These are phyloP conservation scores for Calendula officinalis DNA, from an alignment of 129 eudicot genomes.

Conservation along the genomic window DNA sequence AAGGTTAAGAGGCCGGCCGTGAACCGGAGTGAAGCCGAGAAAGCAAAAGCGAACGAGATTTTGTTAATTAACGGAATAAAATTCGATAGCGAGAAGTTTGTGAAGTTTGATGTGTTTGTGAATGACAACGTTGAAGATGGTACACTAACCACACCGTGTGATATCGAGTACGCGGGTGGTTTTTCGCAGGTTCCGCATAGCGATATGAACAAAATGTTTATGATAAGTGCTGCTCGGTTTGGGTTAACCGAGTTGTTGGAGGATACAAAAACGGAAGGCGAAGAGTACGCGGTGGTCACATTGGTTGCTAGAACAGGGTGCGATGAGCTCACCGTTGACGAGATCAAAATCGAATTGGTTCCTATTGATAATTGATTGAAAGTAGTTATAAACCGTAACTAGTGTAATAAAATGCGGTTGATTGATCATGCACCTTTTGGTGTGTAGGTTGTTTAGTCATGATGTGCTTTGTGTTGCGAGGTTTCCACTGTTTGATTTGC, in stretches of 20 bases:
- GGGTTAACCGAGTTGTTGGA: slow-evolving; percentile 55
- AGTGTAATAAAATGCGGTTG: neutral
- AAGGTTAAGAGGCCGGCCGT: slow-evolving; percentile 44
- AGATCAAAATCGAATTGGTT: slow-evolving; percentile 37
- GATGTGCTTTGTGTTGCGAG: neutral
- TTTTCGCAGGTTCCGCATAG: slow-evolving; percentile 42
- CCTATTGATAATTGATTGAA: neutral
- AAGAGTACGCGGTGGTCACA: slow-evolving; percentile 41
- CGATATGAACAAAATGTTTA: slow-evolving; percentile 12
- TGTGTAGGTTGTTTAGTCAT: neutral
- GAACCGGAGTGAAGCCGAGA: slow-evolving; percentile 36
- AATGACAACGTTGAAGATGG: slow-evolving; percentile 37
- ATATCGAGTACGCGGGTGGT: slow-evolving; percentile 53
- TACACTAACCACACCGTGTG: slow-evolving; percentile 20
- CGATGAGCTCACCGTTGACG: slow-evolving; percentile 37
- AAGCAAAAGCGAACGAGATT: slow-evolving; percentile 48
- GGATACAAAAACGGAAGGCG: slow-evolving; percentile 32
- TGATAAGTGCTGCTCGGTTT: slow-evolving; percentile 25
- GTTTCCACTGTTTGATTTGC: neutral
- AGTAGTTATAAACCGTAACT: neutral
- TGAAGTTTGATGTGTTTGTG: slow-evolving; percentile 39
- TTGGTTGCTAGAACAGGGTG: slow-evolving; percentile 43
- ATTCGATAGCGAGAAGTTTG: slow-evolving; percentile 28
- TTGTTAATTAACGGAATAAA: slow-evolving; percentile 44
- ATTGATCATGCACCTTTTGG: neutral